A percentile compares a stretch with the other conserved stretches of the same genome.
Evolutionary conservation across 495 filamentous ascomycete genomes (phyloP).

Genomic region (Hyaloscypha finlandica): DNA sequence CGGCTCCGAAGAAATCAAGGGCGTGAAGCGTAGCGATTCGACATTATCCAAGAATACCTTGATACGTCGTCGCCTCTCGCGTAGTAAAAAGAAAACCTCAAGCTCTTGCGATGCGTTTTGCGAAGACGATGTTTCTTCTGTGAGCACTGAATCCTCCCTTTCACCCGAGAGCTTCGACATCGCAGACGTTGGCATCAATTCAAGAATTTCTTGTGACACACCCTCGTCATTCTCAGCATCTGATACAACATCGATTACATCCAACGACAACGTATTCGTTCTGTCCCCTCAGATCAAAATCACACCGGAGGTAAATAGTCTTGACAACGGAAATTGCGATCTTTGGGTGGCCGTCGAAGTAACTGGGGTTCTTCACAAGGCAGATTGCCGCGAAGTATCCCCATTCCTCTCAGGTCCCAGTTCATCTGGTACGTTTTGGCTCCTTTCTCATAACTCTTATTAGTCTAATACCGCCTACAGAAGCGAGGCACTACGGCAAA

Average conservation of each 20-base stretch:
- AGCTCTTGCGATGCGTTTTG: conserved; percentile 4
- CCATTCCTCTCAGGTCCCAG: background rate
- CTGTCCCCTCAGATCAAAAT: conserved; percentile 45
- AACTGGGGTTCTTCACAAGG: conserved; percentile 31
- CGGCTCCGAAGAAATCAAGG: conserved; percentile 9
- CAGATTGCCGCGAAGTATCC: conserved; percentile 3
- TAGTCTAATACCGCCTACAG: conserved; percentile 7
- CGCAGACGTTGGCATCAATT: conserved; percentile 28
- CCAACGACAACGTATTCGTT: conserved; percentile 33
- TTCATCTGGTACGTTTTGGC: background rate
- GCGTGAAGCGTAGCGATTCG: conserved; percentile 12
- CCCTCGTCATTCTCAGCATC: conserved; percentile 8
- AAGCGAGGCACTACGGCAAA: conserved; percentile 16
- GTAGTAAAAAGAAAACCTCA: conserved; percentile 12
- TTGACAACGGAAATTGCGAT: conserved; percentile 34
- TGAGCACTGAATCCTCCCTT: conserved; percentile 3
- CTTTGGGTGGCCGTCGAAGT: conserved; percentile 53
- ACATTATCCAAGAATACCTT: conserved; percentile 22
- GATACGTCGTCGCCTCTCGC: conserved; percentile 24
- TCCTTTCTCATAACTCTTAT: background rate
- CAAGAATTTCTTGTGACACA: conserved; percentile 18
- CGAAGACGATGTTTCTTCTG: background rate
- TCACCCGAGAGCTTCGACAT: conserved; percentile 20
- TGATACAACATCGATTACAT: background rate
- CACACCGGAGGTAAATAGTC: conserved; percentile 54